Percentiles rank a stretch among this genome's conserved stretches.
These are phyloP conservation scores for Suillus subaureus DNA, from an alignment of 768 basidiomycete species.

Conservation along the genomic window DNA sequence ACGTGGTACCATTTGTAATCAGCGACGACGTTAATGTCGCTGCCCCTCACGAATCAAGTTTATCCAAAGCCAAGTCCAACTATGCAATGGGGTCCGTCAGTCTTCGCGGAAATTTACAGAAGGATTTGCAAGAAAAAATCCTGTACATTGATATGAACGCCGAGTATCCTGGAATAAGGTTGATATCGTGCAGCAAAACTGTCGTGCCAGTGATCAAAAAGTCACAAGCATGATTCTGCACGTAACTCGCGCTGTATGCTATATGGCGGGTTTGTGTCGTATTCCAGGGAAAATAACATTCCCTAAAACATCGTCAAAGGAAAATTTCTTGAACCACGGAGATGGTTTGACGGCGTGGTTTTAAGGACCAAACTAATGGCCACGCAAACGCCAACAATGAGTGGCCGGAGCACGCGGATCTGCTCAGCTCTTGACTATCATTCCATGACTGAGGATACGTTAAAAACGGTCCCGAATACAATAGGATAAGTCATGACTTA, in stretches of 20 bases:
- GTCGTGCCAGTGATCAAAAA: background rate
- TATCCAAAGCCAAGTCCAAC: background rate
- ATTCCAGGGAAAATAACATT: background rate
- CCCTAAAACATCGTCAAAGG: background rate
- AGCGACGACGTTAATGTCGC: too few relatives aligned
- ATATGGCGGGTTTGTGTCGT: background rate
- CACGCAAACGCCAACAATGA: background rate
- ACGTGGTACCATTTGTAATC: too few relatives aligned
- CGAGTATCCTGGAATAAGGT: background rate
- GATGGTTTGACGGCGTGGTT: background rate
- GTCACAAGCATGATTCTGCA: background rate
- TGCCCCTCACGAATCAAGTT: background rate
- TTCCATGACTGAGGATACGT: background rate
- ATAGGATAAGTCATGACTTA: background rate
- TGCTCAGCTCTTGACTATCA: background rate
- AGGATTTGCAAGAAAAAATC: background rate
- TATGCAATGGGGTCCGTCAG: background rate
- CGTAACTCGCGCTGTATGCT: background rate
- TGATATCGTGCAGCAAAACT: background rate
- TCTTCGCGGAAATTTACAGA: background rate
- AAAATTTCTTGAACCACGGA: background rate
- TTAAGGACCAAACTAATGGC: background rate
- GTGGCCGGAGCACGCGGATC: background rate
- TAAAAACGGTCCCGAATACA: background rate
- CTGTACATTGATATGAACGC: background rate